These are phyloP conservation scores for Parasitella parasitica DNA, from an alignment of 371 early-diverging fungal species.

Conservation along the genomic window DNA sequence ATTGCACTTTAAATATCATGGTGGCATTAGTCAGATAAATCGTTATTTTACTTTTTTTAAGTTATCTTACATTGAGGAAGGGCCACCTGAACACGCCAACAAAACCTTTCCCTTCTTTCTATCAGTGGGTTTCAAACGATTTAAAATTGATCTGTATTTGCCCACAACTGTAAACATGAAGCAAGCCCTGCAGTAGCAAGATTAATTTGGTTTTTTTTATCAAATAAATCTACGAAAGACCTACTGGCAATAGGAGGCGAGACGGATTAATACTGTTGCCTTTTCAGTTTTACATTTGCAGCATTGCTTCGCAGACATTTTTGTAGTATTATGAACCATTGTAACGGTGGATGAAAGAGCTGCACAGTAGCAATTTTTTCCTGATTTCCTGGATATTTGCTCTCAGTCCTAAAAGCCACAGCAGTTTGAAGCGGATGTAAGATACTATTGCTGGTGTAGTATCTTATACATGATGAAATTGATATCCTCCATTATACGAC, in stretches of 20 bases:
- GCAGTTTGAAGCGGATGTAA: neutral
- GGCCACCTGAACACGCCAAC: slow-evolving; percentile 88
- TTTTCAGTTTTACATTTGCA: slow-evolving; percentile 75
- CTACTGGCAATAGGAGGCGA: slow-evolving; percentile 78
- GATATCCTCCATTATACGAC: no score
- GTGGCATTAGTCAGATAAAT: neutral
- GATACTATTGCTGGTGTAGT: neutral
- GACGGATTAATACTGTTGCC: slow-evolving; percentile 68
- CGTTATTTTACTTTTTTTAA: neutral
- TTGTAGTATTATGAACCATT: neutral
- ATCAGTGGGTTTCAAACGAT: slow-evolving; percentile 16
- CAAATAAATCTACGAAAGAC: neutral
- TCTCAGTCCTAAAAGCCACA: neutral
- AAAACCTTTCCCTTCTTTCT: slow-evolving; percentile 55
- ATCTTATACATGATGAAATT: no score
- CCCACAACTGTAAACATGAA: slow-evolving; percentile 63
- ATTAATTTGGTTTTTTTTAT: neutral
- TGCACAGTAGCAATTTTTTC: neutral
- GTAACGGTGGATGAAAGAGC: neutral
- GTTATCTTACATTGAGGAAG: slow-evolving; percentile 67
- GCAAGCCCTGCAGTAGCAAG: slow-evolving; percentile 43
- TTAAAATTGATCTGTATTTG: slow-evolving; percentile 66
- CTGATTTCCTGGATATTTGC: neutral
- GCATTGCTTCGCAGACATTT: slow-evolving; percentile 35
- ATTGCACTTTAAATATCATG: slow-evolving; percentile 42